A percentile compares a stretch with the other conserved stretches of the same genome.
Conservation (phyloP, 768 basidiomycete genomes). For the Suillus decipiens region DNA sequence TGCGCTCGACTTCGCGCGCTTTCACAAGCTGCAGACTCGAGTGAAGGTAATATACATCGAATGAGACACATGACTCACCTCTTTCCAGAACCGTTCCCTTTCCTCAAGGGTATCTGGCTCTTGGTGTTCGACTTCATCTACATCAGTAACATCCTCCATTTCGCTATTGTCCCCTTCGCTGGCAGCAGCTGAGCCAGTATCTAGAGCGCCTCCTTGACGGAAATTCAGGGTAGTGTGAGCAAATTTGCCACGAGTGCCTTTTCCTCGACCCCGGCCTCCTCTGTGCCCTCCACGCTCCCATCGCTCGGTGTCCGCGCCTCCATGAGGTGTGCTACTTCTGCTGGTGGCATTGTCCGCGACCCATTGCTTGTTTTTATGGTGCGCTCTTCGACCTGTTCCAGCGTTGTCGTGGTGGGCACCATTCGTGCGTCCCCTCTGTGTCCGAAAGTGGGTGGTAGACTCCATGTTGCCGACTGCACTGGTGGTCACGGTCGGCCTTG, state of each 20-base stretch:
- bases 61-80: constrained; percentile 46
- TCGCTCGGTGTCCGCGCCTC: constrained; percentile 48
- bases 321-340: constrained; percentile 38
- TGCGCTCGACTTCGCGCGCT: constrained; percentile 70
- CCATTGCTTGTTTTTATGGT: constrained; percentile 64
- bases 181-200: constrained; percentile 31
- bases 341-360: constrained; percentile 41
- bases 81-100: constrained; percentile 68
- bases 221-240: constrained; percentile 43
- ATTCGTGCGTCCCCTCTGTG: constrained; percentile 25
- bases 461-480: constrained; percentile 29
- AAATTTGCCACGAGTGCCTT: constrained; percentile 39
- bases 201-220: constrained; percentile 26
- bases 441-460: constrained; percentile 20
- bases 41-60: constrained; percentile 23
- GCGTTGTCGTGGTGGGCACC: constrained; percentile 23
- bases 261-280: constrained; percentile 47
- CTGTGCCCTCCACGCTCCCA: constrained; percentile 66
- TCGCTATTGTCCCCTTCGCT: constrained; percentile 39
- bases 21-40: constrained; percentile 57
- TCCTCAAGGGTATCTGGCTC: constrained; percentile 62
- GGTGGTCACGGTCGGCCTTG: neutral
- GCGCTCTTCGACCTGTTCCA: constrained; percentile 28
- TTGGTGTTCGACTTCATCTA: constrained; percentile 43
- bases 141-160: constrained; percentile 34